phyloP scores from a whole-genome alignment of 495 filamentous ascomycete genomes.

The Lophium mytilinum region DNA sequence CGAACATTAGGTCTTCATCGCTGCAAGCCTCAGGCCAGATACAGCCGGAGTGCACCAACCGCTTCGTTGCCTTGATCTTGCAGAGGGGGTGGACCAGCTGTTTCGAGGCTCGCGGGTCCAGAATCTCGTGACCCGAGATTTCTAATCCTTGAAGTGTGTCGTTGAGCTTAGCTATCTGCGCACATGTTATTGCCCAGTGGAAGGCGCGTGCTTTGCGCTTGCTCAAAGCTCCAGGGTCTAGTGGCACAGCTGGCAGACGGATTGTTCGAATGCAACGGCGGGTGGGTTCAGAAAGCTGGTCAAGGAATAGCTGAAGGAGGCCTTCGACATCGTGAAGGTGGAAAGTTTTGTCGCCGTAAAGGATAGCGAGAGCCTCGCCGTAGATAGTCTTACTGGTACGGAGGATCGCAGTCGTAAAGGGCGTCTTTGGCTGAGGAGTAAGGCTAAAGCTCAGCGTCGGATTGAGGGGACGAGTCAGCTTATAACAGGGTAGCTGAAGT shows the following conservation, averaged over 20 bases:
- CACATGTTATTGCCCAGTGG: constrained; percentile 19
- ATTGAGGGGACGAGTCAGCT: neutral
- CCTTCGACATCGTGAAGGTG: constrained; percentile 5
- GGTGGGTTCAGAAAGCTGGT: constrained; percentile 1
- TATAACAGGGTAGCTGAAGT: neutral
- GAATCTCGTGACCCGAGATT: neutral
- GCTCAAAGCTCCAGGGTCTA: no score
- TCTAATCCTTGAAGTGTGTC: constrained; percentile 4
- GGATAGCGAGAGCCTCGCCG: constrained; percentile 15
- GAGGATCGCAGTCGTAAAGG: constrained; percentile 6
- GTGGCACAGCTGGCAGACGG: neutral
- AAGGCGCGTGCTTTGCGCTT: constrained; percentile 1
- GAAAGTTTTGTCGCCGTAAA: constrained; percentile 14
- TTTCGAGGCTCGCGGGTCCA: neutral
- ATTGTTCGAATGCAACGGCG: constrained; percentile 7
- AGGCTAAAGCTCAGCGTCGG: neutral
- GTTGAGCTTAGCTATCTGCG: constrained; percentile 12
- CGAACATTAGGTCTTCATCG: neutral
- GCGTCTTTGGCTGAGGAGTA: neutral
- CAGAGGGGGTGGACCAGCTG: constrained; percentile 4
- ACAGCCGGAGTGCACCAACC: neutral
- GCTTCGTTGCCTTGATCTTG: constrained; percentile 15
- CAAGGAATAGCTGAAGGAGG: constrained; percentile 12
- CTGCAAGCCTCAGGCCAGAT: neutral
- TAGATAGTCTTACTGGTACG: constrained; percentile 5